Evolutionary conservation across 2,329 filamentous ascomycete genomes (phyloP), one percentile per base, ranked within the genome.

Genomic region (Phialophora verrucosa): DNA sequence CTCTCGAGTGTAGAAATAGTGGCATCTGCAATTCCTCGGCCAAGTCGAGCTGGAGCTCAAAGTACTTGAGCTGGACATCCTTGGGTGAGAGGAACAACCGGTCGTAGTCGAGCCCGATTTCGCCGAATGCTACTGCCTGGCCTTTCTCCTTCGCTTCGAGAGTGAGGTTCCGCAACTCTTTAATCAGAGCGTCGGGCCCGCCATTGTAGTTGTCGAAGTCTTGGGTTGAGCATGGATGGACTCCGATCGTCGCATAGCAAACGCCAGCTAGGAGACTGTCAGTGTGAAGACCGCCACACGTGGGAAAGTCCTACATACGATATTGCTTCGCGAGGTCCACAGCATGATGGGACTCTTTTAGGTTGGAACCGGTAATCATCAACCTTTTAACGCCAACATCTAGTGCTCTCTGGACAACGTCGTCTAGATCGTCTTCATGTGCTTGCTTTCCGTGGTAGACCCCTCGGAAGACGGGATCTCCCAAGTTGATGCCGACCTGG

Each of bases 41-140:
- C 3, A 98, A 83, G 64, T 90, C 86, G 3, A 98, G 85, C 77
- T 99, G 95, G 6, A 86, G 85, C 50, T 89, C 87, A 76, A 99
- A 99, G 67, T 92, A 93, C 75, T 92, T 90, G 32, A 93, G 82
- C 78, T 99, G 95, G 17, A 90, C 86, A 27, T 89, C 88, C 74
- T 89, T 91, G 47, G 89, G 87, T 74, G 91, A 93, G 74, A 93
- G 89, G 73, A 92, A 91, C 42, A 99, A 82, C 1, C 95, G 88
- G 80, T 99, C 95, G 76, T 98, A 99, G 80, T 99, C 95, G 3
- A 99, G 89, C 1, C 95, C 95, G 69, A 99, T 92, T 79, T 99
- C 95, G 57, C 95, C 95, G 76, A 97, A 93, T 6, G 95, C 94
- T 6, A 87, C 85, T 0, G 92, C 89, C 49, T 91, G 84, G 0